Evolutionary conservation across 1,284 basidiomycete genomes (phyloP).

Genomic region (Cutaneotrichosporon sp.): DNA sequence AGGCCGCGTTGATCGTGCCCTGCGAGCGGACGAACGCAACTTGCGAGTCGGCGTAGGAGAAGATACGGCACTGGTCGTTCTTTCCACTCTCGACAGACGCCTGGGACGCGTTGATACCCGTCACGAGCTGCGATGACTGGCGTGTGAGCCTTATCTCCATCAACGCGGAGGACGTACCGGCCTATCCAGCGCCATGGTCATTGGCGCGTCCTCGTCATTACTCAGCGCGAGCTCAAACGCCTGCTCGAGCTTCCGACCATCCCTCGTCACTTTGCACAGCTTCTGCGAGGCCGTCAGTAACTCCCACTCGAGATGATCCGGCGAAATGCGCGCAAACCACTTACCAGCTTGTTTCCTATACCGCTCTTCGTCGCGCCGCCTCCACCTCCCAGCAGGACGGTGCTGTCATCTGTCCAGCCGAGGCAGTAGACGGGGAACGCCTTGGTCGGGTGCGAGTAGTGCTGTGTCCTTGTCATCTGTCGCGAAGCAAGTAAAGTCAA

Average conservation of each 20-base stretch:
- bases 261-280: conserved; percentile 61
- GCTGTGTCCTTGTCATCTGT: conserved; percentile 65
- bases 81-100: conserved; percentile 59
- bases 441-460: conserved; percentile 67
- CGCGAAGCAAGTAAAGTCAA: background rate
- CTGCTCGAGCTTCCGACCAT: conserved; percentile 57
- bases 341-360: conserved; percentile 84
- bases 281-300: conserved; percentile 10
- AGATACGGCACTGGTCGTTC: conserved; percentile 79
- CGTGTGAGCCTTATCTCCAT: background rate
- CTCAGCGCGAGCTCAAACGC: conserved; percentile 68
- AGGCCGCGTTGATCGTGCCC: conserved; percentile 59
- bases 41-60: conserved; percentile 57
- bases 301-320: too few species aligned
- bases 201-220: conserved; percentile 80
- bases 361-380: conserved; percentile 75
- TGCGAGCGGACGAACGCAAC: conserved; percentile 55
- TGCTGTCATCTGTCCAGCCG: conserved; percentile 66
- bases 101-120: conserved; percentile 74
- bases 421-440: conserved; percentile 82
- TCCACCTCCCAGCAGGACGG: conserved; percentile 83
- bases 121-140: conserved; percentile 58
- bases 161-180: conserved; percentile 50
- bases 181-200: conserved; percentile 74
- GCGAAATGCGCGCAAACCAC: too few species aligned